Evolutionary conservation across 176 grass and related monocot species (phyloP).

Genomic region (Carex littledalei): DNA sequence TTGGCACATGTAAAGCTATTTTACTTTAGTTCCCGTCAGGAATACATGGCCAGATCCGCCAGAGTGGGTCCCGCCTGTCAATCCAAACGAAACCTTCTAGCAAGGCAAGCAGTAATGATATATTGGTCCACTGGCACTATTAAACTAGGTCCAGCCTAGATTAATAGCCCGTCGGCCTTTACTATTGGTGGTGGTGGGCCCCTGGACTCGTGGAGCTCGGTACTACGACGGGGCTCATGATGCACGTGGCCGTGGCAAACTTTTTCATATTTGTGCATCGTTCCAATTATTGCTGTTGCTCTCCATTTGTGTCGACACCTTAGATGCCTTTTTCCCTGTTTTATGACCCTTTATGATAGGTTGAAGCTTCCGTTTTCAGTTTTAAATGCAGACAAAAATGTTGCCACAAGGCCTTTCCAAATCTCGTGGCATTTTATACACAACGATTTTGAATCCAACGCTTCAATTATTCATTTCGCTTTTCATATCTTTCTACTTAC

Average conservation of each 20-base stretch:
- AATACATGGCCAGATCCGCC: neutral
- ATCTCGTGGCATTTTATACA: neutral
- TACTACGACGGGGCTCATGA: neutral
- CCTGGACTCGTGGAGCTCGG: neutral
- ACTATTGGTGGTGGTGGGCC: neutral
- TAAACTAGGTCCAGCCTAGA: neutral
- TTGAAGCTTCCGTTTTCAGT: neutral
- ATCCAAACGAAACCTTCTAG: neutral
- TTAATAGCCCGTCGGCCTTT: neutral
- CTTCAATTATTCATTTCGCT: neutral
- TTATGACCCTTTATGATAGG: neutral
- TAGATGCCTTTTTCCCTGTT: neutral
- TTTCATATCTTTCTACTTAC: neutral
- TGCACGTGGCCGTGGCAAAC: neutral
- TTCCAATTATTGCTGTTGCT: neutral
- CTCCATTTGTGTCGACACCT: neutral
- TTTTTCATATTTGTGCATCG: neutral
- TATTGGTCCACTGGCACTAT: neutral
- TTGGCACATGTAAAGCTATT: conserved; percentile 3
- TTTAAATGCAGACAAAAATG: neutral
- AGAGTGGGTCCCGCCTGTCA: neutral
- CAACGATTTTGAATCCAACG: neutral
- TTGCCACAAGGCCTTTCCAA: neutral
- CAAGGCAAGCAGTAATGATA: neutral
- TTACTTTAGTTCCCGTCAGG: conserved; percentile 13